These are phyloP conservation scores for Calamus simplicifolius DNA, from an alignment of 176 grass and related monocot species.

Conservation along the genomic window DNA sequence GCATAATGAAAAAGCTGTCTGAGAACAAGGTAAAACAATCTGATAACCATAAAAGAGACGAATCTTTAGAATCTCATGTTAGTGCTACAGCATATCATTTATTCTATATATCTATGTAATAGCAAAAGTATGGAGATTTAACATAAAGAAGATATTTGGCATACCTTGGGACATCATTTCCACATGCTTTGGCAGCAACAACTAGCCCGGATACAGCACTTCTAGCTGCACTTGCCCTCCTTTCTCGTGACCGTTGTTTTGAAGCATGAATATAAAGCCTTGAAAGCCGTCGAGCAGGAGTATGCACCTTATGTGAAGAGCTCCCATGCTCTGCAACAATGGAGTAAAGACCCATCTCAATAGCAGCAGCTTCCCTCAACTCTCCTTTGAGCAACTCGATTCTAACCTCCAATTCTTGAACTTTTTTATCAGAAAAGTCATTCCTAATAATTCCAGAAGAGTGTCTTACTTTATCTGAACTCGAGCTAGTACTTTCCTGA, in stretches of 20 bases:
- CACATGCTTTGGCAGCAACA: constrained; percentile 83
- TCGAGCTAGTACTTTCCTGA: constrained; percentile 23
- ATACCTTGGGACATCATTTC: constrained; percentile 91
- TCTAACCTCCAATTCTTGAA: constrained; percentile 69
- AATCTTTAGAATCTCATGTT: no score
- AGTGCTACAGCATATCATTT: no score
- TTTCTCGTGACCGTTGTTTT: constrained; percentile 62
- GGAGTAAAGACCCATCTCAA: constrained; percentile 86
- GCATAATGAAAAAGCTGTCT: not conserved
- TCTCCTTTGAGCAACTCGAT: constrained; percentile 87
- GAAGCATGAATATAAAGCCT: constrained; percentile 63
- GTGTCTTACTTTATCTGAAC: constrained; percentile 28
- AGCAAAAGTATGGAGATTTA: not conserved
- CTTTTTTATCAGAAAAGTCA: constrained; percentile 41
- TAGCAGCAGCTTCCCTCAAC: constrained; percentile 71
- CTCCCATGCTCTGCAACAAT: constrained; percentile 83
- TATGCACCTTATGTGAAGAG: constrained; percentile 92
- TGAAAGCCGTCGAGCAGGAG: constrained; percentile 79
- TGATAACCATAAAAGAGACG: no score
- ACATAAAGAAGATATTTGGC: constrained; percentile 19
- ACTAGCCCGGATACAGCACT: constrained; percentile 83
- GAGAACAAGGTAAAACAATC: not conserved
- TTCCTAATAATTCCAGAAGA: constrained; percentile 48
- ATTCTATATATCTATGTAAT: not conserved
- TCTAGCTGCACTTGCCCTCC: constrained; percentile 69